Percentiles rank a stretch among this genome's conserved stretches.
Evolutionary conservation across 2,329 filamentous ascomycete genomes (phyloP).

Genomic region (Aulographum hederae): DNA sequence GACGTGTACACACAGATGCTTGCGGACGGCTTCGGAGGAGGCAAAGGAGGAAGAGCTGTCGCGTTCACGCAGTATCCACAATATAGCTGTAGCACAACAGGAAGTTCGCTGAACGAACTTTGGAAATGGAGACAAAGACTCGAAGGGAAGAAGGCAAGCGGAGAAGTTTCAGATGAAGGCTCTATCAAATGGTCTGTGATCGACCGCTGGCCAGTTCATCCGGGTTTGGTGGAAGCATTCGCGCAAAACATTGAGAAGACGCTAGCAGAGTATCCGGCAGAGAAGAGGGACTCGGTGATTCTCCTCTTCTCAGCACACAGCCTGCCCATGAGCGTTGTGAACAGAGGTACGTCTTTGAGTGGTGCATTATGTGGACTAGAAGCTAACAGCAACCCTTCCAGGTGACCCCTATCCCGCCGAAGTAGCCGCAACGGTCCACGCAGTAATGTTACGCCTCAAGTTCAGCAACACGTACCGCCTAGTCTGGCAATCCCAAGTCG

Average conservation of each 20-base stretch:
- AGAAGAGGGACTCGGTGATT: slow-evolving; percentile 62
- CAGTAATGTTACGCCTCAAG: slow-evolving; percentile 81
- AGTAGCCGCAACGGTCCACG: slow-evolving; percentile 87
- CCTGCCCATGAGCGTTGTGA: slow-evolving; percentile 92
- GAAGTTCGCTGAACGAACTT: slow-evolving; percentile 86
- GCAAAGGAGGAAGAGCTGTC: slow-evolving; percentile 64
- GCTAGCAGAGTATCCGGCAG: slow-evolving; percentile 66
- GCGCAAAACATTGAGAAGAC: slow-evolving; percentile 81
- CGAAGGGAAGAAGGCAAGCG: slow-evolving; percentile 51
- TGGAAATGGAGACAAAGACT: slow-evolving; percentile 92
- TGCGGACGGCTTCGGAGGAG: slow-evolving; percentile 75
- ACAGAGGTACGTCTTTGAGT: too few relatives aligned
- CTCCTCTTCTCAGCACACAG: slow-evolving; percentile 91
- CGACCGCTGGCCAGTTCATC: slow-evolving; percentile 89
- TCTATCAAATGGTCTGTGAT: slow-evolving; percentile 93
- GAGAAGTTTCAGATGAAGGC: slow-evolving; percentile 37
- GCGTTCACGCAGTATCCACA: slow-evolving; percentile 98
- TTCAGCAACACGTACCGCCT: slow-evolving; percentile 84
- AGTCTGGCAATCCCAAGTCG: slow-evolving; percentile 97
- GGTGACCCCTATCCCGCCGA: slow-evolving; percentile 91
- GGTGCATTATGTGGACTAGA: too few relatives aligned
- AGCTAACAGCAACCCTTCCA: too few relatives aligned
- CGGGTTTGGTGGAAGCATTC: slow-evolving; percentile 78
- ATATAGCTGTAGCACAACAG: slow-evolving; percentile 94
- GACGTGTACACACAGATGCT: slow-evolving; percentile 75